phyloP scores from a whole-genome alignment of 2,329 filamentous ascomycete genomes.

The Ceratocystis albifundus region DNA sequence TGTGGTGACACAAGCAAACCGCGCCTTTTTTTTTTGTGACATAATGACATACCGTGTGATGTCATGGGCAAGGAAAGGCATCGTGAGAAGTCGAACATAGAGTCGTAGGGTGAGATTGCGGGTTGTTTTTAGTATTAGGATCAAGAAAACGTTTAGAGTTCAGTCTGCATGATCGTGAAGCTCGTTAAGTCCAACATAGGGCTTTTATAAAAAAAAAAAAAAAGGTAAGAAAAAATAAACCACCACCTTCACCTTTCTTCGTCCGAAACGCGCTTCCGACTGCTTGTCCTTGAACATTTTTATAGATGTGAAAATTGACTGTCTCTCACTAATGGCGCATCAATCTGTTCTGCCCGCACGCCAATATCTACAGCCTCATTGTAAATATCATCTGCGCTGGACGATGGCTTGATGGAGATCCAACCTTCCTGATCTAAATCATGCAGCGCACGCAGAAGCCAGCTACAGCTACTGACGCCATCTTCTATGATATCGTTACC shows the following conservation, averaged over 20 bases:
- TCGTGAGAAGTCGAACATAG: neutral
- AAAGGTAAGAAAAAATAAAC: no score
- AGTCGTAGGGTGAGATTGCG: no score
- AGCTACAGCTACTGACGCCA: constrained; percentile 21
- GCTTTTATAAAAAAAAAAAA: no score
- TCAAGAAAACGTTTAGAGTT: no score
- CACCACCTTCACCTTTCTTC: no score
- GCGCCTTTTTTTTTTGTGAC: neutral
- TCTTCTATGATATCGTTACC: constrained; percentile 19
- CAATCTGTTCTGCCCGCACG: constrained; percentile 16
- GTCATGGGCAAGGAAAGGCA: neutral
- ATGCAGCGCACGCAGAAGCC: constrained; percentile 17
- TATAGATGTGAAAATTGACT: constrained; percentile 16
- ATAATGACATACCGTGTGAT: neutral
- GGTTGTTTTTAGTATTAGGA: no score
- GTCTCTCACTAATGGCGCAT: constrained; percentile 17
- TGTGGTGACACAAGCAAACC: neutral
- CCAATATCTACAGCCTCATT: constrained; percentile 19
- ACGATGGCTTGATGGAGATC: constrained; percentile 18
- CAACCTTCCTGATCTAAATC: constrained; percentile 21
- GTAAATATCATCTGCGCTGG: constrained; percentile 14
- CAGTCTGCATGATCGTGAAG: no score
- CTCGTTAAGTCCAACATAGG: no score
- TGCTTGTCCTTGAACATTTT: no score
- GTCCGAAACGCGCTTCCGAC: no score